Conservation (phyloP, 495 filamentous ascomycete genomes). For the Penicillium soppii region DNA sequence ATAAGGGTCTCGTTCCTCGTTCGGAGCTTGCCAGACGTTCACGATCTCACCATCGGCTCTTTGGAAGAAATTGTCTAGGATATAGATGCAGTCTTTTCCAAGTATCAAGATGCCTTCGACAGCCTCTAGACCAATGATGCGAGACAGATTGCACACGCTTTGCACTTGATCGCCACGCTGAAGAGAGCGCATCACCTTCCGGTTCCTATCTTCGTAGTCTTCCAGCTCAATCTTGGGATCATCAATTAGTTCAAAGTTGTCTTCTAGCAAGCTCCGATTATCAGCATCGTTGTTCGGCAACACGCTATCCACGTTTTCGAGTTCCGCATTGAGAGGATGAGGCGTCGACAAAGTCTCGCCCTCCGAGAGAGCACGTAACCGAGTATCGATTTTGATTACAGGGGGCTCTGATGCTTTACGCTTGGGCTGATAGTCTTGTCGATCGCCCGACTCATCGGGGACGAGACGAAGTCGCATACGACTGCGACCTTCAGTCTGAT, state of each 20-base stretch:
- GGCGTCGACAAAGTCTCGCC: conserved; percentile 40
- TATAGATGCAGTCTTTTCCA: conserved; percentile 90
- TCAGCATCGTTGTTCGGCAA: conserved; percentile 42
- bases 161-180: conserved; percentile 92
- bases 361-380: conserved; percentile 27
- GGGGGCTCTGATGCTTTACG: conserved; percentile 58
- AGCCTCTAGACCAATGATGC: conserved; percentile 89
- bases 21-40: conserved; percentile 88
- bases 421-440: conserved; percentile 84
- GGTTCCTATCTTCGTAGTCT: conserved; percentile 92
- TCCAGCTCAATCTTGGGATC: conserved; percentile 81
- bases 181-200: conserved; percentile 93
- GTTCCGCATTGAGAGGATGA: conserved; percentile 26
- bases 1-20: conserved; percentile 91
- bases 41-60: conserved; percentile 93
- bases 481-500: conserved; percentile 92
- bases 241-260: conserved; percentile 93
- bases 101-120: conserved; percentile 88
- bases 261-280: conserved; percentile 56
- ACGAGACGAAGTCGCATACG: conserved; percentile 88
- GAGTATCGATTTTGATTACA: conserved; percentile 36
- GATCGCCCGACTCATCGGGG: conserved; percentile 65
- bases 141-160: conserved; percentile 89
- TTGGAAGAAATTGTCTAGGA: conserved; percentile 94
- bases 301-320: conserved; percentile 22